phyloP scores from a whole-genome alignment of 805 yeast genomes.

The Wickerhamiella azymoides region DNA sequence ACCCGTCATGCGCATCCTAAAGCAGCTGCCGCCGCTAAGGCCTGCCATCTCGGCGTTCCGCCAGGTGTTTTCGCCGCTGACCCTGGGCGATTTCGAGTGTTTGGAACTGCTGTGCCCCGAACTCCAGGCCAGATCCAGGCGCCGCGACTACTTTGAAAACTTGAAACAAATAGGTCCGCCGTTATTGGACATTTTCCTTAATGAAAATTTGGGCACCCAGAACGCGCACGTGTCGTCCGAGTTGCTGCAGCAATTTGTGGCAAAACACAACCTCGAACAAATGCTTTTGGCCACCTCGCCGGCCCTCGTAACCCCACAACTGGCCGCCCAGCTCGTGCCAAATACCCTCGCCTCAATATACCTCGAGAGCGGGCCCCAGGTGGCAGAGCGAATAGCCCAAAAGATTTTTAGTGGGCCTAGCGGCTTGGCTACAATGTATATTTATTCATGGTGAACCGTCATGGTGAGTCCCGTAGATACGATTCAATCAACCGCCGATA shows the following conservation, averaged over 20 bases:
- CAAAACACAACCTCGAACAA: conserved; percentile 6
- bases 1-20: neutral
- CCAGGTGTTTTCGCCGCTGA: conserved; percentile 4
- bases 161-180: conserved; percentile 9
- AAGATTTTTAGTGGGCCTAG: neutral
- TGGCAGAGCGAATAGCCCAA: neutral
- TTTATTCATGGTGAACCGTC: conserved; percentile 6
- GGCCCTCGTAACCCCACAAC: neutral
- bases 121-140: conserved; percentile 9
- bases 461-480: neutral
- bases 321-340: neutral
- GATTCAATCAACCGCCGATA: neutral
- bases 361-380: conserved; percentile 1
- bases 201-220: conserved; percentile 17
- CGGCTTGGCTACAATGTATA: conserved; percentile 5
- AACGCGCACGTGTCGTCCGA: conserved; percentile 9
- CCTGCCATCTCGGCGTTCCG: neutral
- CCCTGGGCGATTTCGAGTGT: conserved; percentile 10
- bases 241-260: conserved; percentile 11
- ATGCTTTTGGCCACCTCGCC: neutral
- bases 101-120: conserved; percentile 14
- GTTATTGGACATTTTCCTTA: conserved; percentile 12
- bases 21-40: neutral
- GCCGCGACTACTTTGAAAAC: conserved; percentile 9
- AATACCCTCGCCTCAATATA: conserved; percentile 6